Evolutionary conservation across 1,284 basidiomycete species (phyloP).

Genomic region (Microbotryum scabiosae): DNA sequence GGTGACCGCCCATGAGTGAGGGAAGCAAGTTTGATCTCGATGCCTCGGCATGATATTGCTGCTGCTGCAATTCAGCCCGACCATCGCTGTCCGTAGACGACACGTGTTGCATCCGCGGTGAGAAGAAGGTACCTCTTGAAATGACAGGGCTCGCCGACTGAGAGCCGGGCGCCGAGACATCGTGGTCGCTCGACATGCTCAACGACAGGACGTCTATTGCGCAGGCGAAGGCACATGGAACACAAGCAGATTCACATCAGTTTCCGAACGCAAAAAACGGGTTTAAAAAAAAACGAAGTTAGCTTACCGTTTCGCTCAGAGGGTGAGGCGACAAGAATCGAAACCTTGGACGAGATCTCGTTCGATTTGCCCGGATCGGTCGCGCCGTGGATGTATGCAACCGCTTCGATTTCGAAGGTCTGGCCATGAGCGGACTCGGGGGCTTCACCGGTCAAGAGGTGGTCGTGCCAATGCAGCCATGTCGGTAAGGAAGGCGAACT

Average conservation of each 20-base stretch:
- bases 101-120: not conserved
- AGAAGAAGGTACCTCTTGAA: not conserved
- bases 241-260: not conserved
- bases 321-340: conserved; percentile 19
- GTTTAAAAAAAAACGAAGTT: not conserved
- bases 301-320: conserved; percentile 13
- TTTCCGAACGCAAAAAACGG: not conserved
- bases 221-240: not conserved
- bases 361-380: conserved; percentile 12
- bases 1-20: too few species aligned
- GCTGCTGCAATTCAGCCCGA: not conserved
- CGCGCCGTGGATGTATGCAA: conserved; percentile 22
- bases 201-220: not conserved
- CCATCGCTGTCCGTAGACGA: not conserved
- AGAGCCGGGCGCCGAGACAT: not conserved
- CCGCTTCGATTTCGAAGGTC: conserved; percentile 17
- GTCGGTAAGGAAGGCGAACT: conserved; percentile 38
- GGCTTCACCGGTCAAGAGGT: conserved; percentile 19
- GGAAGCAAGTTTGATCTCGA: too few species aligned
- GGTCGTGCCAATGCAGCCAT: conserved; percentile 43
- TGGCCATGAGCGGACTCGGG: conserved; percentile 21
- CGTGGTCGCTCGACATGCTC: not conserved
- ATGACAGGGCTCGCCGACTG: not conserved
- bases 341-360: conserved; percentile 14
- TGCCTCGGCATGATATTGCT: not conserved